Evolutionary conservation across 495 filamentous ascomycete genomes (phyloP).

Genomic region (Daldinia caldariorum): DNA sequence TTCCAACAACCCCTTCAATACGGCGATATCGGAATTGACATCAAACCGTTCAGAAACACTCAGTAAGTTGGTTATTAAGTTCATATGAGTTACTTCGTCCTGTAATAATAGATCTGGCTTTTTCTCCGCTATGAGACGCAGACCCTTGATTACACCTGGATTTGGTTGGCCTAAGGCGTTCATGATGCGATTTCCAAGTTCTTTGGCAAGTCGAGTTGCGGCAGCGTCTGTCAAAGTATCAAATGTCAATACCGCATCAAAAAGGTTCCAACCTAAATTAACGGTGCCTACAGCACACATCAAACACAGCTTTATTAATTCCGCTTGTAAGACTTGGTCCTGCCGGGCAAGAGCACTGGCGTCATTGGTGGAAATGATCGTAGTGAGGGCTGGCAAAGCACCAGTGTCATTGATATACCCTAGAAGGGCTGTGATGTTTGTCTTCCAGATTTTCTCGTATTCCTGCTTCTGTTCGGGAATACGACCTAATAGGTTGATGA

Average conservation of each 20-base stretch:
- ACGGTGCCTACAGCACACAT: conserved; percentile 42
- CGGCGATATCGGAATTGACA: conserved; percentile 43
- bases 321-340: conserved; percentile 51
- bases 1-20: conserved; percentile 49
- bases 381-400: conserved; percentile 45
- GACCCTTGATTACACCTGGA: conserved; percentile 46
- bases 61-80: conserved; percentile 55
- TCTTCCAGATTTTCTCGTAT: conserved; percentile 50
- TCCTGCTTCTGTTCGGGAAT: conserved; percentile 49
- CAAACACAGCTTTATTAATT: conserved; percentile 50
- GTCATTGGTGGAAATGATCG: conserved; percentile 52
- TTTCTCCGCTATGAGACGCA: conserved; percentile 54
- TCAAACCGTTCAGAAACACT: conserved; percentile 57
- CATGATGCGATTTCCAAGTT: conserved; percentile 38
- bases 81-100: conserved; percentile 51
- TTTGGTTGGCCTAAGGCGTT: conserved; percentile 39
- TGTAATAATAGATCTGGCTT: conserved; percentile 48
- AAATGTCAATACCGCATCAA: conserved; percentile 53
- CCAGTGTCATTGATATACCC: conserved; percentile 35
- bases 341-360: conserved; percentile 44
- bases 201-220: conserved; percentile 39
- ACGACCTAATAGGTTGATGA: conserved; percentile 45
- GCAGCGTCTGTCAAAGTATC: conserved; percentile 45
- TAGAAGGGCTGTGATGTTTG: conserved; percentile 48
- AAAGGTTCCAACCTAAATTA: conserved; percentile 48